A percentile compares a stretch with the other conserved stretches of the same genome.
Evolutionary conservation across 768 basidiomycete species (phyloP).

Genomic region (Leccinum ochraceum): DNA sequence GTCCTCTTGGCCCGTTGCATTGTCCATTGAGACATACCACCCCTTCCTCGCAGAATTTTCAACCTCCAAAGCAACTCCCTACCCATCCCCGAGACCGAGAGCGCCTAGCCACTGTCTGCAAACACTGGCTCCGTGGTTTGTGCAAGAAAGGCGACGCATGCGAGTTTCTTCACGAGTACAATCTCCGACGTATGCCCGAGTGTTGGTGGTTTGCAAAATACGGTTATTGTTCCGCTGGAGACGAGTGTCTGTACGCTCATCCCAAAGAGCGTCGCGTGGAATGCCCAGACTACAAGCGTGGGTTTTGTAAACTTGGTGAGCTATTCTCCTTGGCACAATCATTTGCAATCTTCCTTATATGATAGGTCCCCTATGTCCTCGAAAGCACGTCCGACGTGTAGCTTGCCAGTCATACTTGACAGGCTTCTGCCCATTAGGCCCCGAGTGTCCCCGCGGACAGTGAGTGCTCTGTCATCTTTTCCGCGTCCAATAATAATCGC

Average conservation of each 20-base stretch:
- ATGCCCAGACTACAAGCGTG: constrained; percentile 94
- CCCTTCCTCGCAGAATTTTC: constrained; percentile 87
- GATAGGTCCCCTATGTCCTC: constrained; percentile 81
- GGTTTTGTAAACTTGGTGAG: constrained; percentile 92
- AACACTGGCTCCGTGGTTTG: constrained; percentile 96
- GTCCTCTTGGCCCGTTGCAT: constrained; percentile 87
- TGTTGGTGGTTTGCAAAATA: constrained; percentile 99
- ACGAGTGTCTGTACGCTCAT: constrained; percentile 96
- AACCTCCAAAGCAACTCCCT: constrained; percentile 80
- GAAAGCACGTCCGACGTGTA: constrained; percentile 91
- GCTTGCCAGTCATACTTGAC: constrained; percentile 90
- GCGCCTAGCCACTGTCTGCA: constrained; percentile 90
- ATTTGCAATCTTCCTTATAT: constrained; percentile 10
- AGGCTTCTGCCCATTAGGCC: constrained; percentile 90
- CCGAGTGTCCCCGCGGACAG: constrained; percentile 89
- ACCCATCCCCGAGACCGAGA: constrained; percentile 83
- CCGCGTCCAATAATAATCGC: constrained; percentile 10
- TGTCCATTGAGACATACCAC: constrained; percentile 93
- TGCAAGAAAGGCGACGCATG: constrained; percentile 99
- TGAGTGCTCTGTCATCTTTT: constrained; percentile 43
- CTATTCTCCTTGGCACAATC: constrained; percentile 14
- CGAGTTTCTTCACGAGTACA: constrained; percentile 99
- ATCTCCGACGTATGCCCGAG: constrained; percentile 96
- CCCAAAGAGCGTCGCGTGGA: constrained; percentile 89
- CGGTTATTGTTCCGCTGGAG: constrained; percentile 95